Percentiles rank a stretch among this genome's conserved stretches.
Conservation (phyloP, 768 basidiomycete species). For the Trametes meyenii region DNA sequence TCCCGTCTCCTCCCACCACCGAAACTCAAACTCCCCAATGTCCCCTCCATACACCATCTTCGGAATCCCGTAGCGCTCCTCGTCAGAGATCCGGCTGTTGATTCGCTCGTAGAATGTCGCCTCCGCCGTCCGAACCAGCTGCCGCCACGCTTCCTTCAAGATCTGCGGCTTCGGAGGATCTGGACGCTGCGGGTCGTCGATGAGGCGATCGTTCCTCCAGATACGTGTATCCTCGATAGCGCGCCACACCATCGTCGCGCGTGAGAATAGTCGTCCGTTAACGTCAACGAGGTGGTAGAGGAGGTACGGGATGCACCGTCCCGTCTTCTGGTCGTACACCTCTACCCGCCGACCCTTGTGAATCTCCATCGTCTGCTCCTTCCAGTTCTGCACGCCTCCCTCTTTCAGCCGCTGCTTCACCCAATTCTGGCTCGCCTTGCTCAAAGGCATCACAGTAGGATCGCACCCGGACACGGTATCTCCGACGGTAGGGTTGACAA, state of each 20-base stretch:
- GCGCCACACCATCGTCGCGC: too few species aligned
- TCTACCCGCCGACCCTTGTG: neutral
- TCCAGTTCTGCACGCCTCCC: neutral
- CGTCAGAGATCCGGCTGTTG: neutral
- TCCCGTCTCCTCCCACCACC: neutral
- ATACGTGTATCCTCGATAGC: too few species aligned
- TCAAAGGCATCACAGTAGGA: neutral
- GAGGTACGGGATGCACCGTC: conserved; percentile 14
- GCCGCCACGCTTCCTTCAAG: conserved; percentile 23
- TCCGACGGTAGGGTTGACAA: conserved; percentile 7
- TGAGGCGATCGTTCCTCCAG: conserved; percentile 8
- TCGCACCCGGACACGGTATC: conserved; percentile 11
- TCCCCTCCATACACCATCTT: conserved; percentile 9
- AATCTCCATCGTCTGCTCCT: neutral
- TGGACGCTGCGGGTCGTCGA: conserved; percentile 5
- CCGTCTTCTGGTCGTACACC: conserved; percentile 5
- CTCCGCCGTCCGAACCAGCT: conserved; percentile 8
- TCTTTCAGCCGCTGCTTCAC: neutral
- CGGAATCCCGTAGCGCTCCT: neutral
- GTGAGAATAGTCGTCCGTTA: too few species aligned
- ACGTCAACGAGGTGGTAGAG: too few species aligned
- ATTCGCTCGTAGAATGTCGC: conserved; percentile 4
- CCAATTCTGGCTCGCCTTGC: neutral
- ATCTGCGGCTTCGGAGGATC: neutral
- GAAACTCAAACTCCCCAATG: conserved; percentile 1